These are phyloP conservation scores for Boletus vinaceobasis DNA, from an alignment of 768 basidiomycete species.

Conservation along the genomic window DNA sequence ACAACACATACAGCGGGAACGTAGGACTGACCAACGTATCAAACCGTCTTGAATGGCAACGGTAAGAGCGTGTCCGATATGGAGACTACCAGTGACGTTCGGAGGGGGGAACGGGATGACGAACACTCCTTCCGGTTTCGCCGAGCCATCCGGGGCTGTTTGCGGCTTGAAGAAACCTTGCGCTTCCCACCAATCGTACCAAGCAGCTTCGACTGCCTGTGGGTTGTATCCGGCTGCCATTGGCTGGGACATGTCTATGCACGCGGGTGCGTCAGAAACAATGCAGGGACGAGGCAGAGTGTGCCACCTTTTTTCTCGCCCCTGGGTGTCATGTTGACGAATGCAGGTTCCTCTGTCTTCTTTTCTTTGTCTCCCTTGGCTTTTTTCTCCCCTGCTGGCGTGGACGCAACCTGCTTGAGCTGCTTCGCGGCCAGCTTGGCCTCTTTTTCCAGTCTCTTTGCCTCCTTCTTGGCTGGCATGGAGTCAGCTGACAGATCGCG, in stretches of 20 bases:
- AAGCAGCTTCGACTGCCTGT: slow-evolving; percentile 87
- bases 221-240: slow-evolving; percentile 97
- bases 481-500: slow-evolving; percentile 1
- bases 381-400: slow-evolving; percentile 59
- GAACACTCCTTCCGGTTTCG: slow-evolving; percentile 66
- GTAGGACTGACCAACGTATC: slow-evolving; percentile 70
- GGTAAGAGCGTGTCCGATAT: slow-evolving; percentile 94
- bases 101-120: slow-evolving; percentile 91
- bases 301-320: slow-evolving; percentile 90
- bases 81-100: slow-evolving; percentile 93
- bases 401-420: slow-evolving; percentile 37
- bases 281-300: neutral
- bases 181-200: slow-evolving; percentile 98
- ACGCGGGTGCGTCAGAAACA: neutral
- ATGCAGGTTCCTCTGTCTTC: slow-evolving; percentile 66
- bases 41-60: slow-evolving; percentile 88
- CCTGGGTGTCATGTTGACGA: slow-evolving; percentile 83
- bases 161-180: slow-evolving; percentile 89
- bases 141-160: slow-evolving; percentile 51
- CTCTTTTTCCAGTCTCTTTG: slow-evolving; percentile 76
- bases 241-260: slow-evolving; percentile 73
- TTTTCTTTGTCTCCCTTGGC: slow-evolving; percentile 71
- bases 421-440: slow-evolving; percentile 72
- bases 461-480: slow-evolving; percentile 73
- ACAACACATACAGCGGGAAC: neutral